Conservation (phyloP, 495 filamentous ascomycete genomes). For the Chlorociboria aeruginascens region DNA sequence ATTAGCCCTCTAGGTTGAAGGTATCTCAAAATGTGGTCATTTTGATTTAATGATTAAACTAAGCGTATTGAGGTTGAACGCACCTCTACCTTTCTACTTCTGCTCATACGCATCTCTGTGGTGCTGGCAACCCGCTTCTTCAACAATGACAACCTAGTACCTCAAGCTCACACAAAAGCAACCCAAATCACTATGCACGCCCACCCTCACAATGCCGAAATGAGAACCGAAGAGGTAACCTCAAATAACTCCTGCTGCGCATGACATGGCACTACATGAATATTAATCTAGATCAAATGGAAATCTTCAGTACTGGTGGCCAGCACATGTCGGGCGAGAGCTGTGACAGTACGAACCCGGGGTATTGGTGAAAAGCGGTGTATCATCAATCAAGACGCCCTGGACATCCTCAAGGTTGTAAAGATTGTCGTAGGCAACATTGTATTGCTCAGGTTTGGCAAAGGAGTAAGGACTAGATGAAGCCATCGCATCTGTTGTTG, state of each 20-base stretch:
- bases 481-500: conserved; percentile 1
- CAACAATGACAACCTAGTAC: no score
- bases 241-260: background rate
- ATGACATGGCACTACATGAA: background rate
- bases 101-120: no score
- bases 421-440: conserved; percentile 7
- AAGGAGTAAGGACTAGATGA: conserved; percentile 8
- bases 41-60: no score
- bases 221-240: background rate
- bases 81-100: no score
- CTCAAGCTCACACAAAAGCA: no score
- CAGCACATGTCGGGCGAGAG: background rate
- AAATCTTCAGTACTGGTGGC: conserved; percentile 3
- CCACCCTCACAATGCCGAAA: background rate
- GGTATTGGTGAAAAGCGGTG: conserved; percentile 8
- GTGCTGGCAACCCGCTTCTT: no score
- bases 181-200: background rate
- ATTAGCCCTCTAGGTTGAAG: no score
- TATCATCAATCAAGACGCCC: conserved; percentile 15
- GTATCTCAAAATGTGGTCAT: no score
- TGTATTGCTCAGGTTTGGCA: conserved; percentile 2
- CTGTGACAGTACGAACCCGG: background rate
- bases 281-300: background rate
- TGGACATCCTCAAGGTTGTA: conserved; percentile 13
- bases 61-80: no score